Conservation (phyloP, 1,284 basidiomycete genomes). For the Ustilago xerochloae region DNA sequence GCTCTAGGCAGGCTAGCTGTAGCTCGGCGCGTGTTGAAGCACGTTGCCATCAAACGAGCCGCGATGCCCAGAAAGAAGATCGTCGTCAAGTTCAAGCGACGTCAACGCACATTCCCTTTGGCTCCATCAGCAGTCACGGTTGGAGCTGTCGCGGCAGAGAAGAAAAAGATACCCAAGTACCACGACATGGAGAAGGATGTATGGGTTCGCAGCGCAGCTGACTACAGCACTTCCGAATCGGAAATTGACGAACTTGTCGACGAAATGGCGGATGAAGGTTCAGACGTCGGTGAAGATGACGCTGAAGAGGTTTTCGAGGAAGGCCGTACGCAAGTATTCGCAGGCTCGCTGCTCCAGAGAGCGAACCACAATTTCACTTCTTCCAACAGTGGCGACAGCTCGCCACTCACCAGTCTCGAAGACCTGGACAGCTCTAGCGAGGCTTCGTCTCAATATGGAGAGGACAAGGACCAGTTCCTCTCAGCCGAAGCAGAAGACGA, state of each 20-base stretch:
- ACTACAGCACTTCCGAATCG: slow-evolving; percentile 23
- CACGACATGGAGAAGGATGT: slow-evolving; percentile 33
- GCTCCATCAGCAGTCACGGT: not conserved
- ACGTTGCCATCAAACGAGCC: slow-evolving; percentile 7
- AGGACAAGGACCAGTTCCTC: not conserved
- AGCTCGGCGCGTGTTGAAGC: slow-evolving; percentile 21
- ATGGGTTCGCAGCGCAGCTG: slow-evolving; percentile 41
- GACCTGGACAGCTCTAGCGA: not conserved
- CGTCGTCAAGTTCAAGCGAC: slow-evolving; percentile 14
- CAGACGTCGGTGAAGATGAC: slow-evolving; percentile 1
- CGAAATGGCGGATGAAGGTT: not conserved
- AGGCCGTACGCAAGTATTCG: slow-evolving; percentile 22
- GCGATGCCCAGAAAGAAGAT: slow-evolving; percentile 7
- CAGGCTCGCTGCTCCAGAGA: slow-evolving; percentile 5
- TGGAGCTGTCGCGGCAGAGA: not conserved
- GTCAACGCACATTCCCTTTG: not conserved
- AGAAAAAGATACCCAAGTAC: slow-evolving; percentile 9
- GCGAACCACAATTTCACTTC: not conserved
- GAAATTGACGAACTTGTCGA: slow-evolving; percentile 12
- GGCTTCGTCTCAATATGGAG: slow-evolving; percentile 6
- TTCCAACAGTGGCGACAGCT: slow-evolving; percentile 9
- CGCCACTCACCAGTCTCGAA: slow-evolving; percentile 19
- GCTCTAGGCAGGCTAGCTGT: slow-evolving; percentile 17
- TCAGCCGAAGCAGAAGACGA: slow-evolving; percentile 4
- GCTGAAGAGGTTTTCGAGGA: slow-evolving; percentile 17